These are phyloP conservation scores for Funneliformis caledonium DNA, from an alignment of 371 early-diverging fungal species.

Conservation along the genomic window DNA sequence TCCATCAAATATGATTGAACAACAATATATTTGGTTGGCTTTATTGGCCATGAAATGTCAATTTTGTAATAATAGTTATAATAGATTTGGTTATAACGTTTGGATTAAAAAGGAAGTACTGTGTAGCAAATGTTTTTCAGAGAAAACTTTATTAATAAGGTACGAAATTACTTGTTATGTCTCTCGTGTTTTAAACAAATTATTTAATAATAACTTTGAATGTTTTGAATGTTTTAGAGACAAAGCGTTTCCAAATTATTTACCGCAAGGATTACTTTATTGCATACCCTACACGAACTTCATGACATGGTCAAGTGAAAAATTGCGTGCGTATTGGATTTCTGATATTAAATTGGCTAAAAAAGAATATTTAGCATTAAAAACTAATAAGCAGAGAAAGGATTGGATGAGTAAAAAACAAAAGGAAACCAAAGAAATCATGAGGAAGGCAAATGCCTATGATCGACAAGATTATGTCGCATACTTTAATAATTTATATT, in stretches of 20 bases:
- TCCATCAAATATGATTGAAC: conserved; percentile 9
- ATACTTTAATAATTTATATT: no score
- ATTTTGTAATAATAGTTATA: conserved; percentile 22
- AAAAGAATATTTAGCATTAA: neutral
- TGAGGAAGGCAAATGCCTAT: neutral
- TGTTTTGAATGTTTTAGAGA: neutral
- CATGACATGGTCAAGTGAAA: neutral
- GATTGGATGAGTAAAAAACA: neutral
- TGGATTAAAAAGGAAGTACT: neutral
- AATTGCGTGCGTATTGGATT: neutral
- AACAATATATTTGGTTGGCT: conserved; percentile 31
- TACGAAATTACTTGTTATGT: no score
- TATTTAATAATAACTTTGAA: no score
- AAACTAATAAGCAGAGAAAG: neutral
- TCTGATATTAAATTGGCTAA: neutral
- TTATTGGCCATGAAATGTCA: neutral
- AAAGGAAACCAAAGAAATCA: neutral
- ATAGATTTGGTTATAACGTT: neutral
- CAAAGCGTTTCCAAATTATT: neutral
- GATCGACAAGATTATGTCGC: neutral
- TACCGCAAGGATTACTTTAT: neutral
- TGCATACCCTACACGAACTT: neutral
- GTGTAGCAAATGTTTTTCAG: neutral
- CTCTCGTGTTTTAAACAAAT: no score
- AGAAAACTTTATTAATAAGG: neutral